Conservation (phyloP, 2,329 filamentous ascomycete genomes). For the Zasmidium angulare region DNA sequence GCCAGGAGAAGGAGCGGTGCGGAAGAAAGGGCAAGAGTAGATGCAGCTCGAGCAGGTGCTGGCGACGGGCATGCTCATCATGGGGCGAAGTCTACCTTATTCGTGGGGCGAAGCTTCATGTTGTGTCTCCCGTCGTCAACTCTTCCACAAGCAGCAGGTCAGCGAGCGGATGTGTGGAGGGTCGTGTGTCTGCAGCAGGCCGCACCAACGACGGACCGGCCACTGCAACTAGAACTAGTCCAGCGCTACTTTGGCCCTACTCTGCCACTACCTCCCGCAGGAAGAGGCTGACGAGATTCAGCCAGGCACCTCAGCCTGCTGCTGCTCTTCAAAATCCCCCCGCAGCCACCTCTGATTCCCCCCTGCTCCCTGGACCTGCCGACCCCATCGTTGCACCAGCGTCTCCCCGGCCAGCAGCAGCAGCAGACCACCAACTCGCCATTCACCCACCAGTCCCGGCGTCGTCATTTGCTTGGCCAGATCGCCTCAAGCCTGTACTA, state of each 20-base stretch:
- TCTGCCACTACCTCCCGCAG: too few relatives aligned
- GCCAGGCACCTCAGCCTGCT: background rate
- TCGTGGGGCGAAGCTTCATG: too few relatives aligned
- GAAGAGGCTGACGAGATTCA: constrained; percentile 5
- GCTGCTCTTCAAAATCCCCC: background rate
- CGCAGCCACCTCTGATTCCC: background rate
- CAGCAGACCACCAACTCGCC: background rate
- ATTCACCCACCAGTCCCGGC: background rate
- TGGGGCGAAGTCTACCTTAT: too few relatives aligned
- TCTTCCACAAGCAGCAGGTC: too few relatives aligned
- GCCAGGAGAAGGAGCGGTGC: background rate
- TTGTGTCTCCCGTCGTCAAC: too few relatives aligned
- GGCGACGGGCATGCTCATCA: background rate
- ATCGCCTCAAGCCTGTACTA: background rate
- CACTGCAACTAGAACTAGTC: too few relatives aligned
- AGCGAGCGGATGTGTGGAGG: background rate
- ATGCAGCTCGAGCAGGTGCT: background rate
- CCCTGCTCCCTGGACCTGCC: background rate
- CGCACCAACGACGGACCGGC: constrained; percentile 4
- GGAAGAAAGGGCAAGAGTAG: too few relatives aligned
- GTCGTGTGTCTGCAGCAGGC: background rate
- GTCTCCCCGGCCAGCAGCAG: background rate
- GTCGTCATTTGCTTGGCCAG: background rate
- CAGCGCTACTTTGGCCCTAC: too few relatives aligned
- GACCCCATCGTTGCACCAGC: background rate